Percentiles rank a stretch among this genome's conserved stretches.
These are phyloP conservation scores for Leucocoprinus gongylophorus DNA, from an alignment of 1,284 basidiomycete genomes.

Conservation along the genomic window DNA sequence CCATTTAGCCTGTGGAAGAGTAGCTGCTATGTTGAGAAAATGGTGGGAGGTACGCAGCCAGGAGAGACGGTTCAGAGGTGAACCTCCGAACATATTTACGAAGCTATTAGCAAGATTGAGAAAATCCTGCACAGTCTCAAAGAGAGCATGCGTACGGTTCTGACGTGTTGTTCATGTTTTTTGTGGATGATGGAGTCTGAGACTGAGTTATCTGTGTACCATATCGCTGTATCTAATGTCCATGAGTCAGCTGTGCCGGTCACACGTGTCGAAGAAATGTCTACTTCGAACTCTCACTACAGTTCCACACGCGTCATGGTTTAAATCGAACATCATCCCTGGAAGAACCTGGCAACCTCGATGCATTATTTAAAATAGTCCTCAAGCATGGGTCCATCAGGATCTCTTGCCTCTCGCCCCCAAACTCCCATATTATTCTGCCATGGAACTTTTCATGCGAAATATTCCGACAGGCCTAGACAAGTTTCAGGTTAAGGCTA, in stretches of 20 bases:
- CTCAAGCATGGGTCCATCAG: constrained; percentile 1
- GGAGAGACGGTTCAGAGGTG: constrained; percentile 79
- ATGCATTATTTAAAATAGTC: not conserved
- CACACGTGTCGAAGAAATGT: not conserved
- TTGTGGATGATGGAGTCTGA: not conserved
- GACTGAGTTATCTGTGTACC: not conserved
- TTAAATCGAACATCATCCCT: not conserved
- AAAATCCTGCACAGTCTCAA: not conserved
- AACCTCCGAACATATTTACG: constrained; percentile 67
- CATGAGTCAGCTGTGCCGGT: constrained; percentile 6
- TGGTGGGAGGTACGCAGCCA: constrained; percentile 72
- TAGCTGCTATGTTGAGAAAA: constrained; percentile 65
- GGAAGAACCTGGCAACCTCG: not conserved
- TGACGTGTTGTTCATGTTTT: not conserved
- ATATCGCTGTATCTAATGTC: not conserved
- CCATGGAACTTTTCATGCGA: constrained; percentile 11
- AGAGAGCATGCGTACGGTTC: not conserved
- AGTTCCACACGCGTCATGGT: too few relatives aligned
- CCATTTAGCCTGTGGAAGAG: constrained; percentile 59
- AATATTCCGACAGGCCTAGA: constrained; percentile 4
- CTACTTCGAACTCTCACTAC: too few relatives aligned
- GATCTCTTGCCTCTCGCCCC: not conserved
- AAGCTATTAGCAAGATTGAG: constrained; percentile 16
- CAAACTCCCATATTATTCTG: not conserved
- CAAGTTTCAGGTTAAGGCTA: constrained; percentile 2